Conservation (phyloP, 208 protist species). For the Trypanosoma avium region DNA sequence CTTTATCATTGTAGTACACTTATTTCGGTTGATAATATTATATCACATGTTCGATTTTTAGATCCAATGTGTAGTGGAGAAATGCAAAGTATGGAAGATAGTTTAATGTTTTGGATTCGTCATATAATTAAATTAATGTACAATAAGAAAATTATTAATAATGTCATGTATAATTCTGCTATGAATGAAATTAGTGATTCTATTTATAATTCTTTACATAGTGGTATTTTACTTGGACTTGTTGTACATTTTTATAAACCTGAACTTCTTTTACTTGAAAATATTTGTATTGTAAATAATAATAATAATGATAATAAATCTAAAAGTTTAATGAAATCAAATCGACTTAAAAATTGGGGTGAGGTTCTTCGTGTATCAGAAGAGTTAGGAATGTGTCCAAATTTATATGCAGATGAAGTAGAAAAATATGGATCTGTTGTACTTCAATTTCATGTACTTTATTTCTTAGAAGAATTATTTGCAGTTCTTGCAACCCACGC, state of each 20-base stretch:
- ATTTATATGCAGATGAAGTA: conserved; percentile 56
- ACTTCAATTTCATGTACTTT: conserved; percentile 71
- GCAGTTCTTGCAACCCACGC: conserved; percentile 63
- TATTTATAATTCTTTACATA: conserved; percentile 26
- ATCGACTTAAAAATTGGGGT: conserved; percentile 24
- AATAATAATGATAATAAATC: background rate
- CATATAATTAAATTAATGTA: conserved; percentile 23
- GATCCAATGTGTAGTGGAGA: conserved; percentile 4
- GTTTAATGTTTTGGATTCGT: conserved; percentile 37
- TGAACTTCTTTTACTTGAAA: conserved; percentile 31
- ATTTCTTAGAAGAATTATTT: conserved; percentile 69
- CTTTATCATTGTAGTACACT: conserved; percentile 50
- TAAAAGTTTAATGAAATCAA: background rate
- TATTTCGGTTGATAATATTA: conserved; percentile 36
- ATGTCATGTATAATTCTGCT: conserved; percentile 1
- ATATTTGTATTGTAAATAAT: conserved; percentile 7
- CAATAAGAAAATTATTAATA: conserved; percentile 1
- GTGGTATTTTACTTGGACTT: conserved; percentile 44
- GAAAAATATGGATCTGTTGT: conserved; percentile 36
- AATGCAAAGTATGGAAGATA: conserved; percentile 29
- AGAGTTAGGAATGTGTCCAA: conserved; percentile 44
- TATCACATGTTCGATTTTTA: conserved; percentile 37
- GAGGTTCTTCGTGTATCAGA: conserved; percentile 27
- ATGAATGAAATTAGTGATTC: conserved; percentile 4
- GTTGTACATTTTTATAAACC: conserved; percentile 63